Evolutionary conservation across 73 alveolate species (phyloP), one percentile per base, ranked within the genome.

Genomic region (Blepharisma japonicum): DNA sequence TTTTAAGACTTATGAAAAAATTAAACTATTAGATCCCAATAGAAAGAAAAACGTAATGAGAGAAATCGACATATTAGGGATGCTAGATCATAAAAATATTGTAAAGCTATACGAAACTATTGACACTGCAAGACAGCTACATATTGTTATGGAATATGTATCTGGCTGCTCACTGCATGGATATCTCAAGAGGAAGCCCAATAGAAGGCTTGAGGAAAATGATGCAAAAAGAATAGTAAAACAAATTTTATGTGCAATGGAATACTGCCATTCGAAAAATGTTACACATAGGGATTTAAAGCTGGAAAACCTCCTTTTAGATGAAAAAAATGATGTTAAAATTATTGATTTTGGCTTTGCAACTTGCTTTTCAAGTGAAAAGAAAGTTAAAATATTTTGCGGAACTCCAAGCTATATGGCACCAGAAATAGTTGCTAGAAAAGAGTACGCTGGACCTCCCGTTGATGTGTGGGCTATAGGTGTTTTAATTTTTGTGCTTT

Each of bases 371-470:
- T 81, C 92, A 5, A 82, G 81, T 71, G 89, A 80, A 14, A 71
- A 82, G 72, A 85, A 85, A 66, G 77, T 85, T 14, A 85, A 81
- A 46, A 68, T 85, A 47, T 85, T 85, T 71, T 85, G 92, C 78
- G 99, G 99, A 8, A 95, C 99, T 27, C 98, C 98, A 5, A 82
- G 94, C 23, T 95, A 95, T 79, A 95, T 95, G 99, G 94, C 99
- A 2, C 99, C 99, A 0, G 99, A 95, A 87, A 87, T 95, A 20
- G 96, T 85, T 6, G 25, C 71, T 6, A 76, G 76, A 56, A 66
- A 71, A 20, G 92, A 85, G 68, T 85, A 85, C 54, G 56, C 71
- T 18, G 92, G 92, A 21, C 87, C 87, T 48, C 92, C 92, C 0
- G 87, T 85, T 6, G 92, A 85, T 71, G 77, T 85, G 45, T 85